A percentile compares a stretch with the other conserved stretches of the same genome.
These are phyloP conservation scores for Maudiozyma turicensis DNA, from an alignment of 805 yeast genomes.

Conservation along the genomic window DNA sequence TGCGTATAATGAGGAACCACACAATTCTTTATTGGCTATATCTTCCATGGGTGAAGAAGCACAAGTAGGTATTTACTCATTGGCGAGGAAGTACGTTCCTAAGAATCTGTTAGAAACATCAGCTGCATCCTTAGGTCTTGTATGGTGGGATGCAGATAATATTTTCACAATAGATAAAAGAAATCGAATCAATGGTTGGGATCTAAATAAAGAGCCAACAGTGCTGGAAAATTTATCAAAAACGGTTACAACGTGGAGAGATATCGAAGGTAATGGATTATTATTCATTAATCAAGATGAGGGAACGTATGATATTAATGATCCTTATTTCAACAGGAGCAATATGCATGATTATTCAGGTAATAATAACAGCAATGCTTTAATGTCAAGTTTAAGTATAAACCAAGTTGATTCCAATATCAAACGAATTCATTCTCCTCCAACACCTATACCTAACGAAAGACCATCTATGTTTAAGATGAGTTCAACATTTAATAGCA, in stretches of 20 bases:
- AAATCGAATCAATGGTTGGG: constrained; percentile 27
- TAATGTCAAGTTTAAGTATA: background rate
- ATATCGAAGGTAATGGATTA: constrained; percentile 29
- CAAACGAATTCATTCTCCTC: constrained; percentile 12
- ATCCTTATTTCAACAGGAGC: background rate
- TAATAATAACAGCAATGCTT: background rate
- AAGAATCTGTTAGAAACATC: constrained; percentile 32
- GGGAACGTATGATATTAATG: constrained; percentile 16
- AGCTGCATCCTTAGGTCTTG: constrained; percentile 26
- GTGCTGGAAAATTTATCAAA: constrained; percentile 23
- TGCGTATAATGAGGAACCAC: constrained; percentile 27
- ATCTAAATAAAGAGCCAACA: constrained; percentile 24
- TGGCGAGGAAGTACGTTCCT: constrained; percentile 67
- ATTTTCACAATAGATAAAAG: constrained; percentile 29
- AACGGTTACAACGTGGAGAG: constrained; percentile 27
- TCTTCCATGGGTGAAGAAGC: constrained; percentile 65
- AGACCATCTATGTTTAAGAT: constrained; percentile 10
- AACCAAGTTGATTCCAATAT: background rate
- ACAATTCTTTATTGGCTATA: constrained; percentile 60
- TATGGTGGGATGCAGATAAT: constrained; percentile 28
- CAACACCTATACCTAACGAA: constrained; percentile 9
- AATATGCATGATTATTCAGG: no score
- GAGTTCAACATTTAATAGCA: constrained; percentile 11
- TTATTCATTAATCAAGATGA: constrained; percentile 21
- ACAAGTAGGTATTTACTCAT: constrained; percentile 56